phyloP scores from a whole-genome alignment of 306 rosid genomes.

The Herpetospermum pedunculosum region DNA sequence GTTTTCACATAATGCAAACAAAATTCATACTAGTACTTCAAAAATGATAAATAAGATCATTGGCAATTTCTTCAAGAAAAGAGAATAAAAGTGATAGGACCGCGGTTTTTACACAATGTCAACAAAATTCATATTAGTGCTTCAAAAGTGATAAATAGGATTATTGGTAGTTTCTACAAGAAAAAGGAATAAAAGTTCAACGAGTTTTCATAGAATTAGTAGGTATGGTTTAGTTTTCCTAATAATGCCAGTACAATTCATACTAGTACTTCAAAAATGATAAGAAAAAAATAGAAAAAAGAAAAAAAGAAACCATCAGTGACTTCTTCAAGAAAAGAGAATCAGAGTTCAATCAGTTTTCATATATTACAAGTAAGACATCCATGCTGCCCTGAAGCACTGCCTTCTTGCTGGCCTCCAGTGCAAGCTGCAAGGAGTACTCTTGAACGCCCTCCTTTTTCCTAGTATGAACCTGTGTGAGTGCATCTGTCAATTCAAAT shows the following conservation, averaged over 20 bases:
- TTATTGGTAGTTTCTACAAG: not conserved
- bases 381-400: conserved; percentile 78
- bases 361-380: conserved; percentile 45
- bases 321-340: not conserved
- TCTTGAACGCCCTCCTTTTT: conserved; percentile 47
- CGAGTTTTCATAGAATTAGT: not conserved
- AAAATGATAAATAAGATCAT: not conserved
- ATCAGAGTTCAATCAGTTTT: conserved; percentile 13
- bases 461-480: conserved; percentile 39
- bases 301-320: not conserved
- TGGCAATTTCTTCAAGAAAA: not conserved
- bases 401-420: conserved; percentile 63
- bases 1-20: not conserved
- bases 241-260: not conserved
- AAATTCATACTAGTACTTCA: not conserved
- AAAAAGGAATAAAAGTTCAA: not conserved
- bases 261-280: not conserved
- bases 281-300: not conserved
- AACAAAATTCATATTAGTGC: not conserved
- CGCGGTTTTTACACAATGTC: not conserved
- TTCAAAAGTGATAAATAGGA: not conserved
- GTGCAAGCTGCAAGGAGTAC: conserved; percentile 46
- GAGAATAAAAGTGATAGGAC: not conserved
- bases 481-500: conserved; percentile 47
- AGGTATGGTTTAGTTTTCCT: not conserved